These are phyloP conservation scores for Aspergillus sp. DNA, from an alignment of 2,329 filamentous ascomycete genomes.

Conservation along the genomic window DNA sequence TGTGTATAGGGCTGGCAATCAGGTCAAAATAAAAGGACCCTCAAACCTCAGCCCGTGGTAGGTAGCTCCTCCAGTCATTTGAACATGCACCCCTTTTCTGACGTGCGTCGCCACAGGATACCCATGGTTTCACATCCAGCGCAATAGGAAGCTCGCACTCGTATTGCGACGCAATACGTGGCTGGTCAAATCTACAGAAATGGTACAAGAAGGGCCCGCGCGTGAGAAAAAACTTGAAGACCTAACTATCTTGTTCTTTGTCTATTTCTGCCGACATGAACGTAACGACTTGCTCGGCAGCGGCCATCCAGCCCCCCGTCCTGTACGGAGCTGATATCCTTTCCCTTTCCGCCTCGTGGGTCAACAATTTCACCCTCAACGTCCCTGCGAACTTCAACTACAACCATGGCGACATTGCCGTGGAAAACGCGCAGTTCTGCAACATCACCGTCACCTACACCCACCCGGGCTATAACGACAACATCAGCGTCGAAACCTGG, in stretches of 20 bases:
- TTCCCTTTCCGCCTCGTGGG: conserved; percentile 16
- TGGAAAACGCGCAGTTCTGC: conserved; percentile 30
- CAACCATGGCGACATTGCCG: conserved; percentile 1
- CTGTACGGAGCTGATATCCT: conserved; percentile 20
- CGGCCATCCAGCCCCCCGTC: conserved; percentile 10
- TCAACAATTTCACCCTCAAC: conserved; percentile 16
- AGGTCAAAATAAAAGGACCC: too few species aligned
- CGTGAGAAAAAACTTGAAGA: fast-evolving
- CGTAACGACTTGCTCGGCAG: background rate
- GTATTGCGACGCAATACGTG: too few species aligned
- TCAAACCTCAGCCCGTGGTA: too few species aligned
- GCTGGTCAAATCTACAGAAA: too few species aligned
- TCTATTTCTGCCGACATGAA: background rate
- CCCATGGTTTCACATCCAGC: too few species aligned
- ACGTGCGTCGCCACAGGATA: too few species aligned
- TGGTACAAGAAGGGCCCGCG: too few species aligned
- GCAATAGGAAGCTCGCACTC: too few species aligned
- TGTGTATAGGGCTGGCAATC: too few species aligned
- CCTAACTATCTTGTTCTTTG: too few species aligned
- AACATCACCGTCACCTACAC: conserved; percentile 42
- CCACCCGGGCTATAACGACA: conserved; percentile 38
- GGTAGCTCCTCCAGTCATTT: too few species aligned
- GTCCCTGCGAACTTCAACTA: conserved; percentile 8
- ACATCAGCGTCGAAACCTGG: conserved; percentile 33
- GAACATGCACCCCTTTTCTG: too few species aligned